Evolutionary conservation across 2,329 filamentous ascomycete species (phyloP), one percentile per base, ranked within the genome.

Genomic region (Aspergillus transmontanensis): DNA sequence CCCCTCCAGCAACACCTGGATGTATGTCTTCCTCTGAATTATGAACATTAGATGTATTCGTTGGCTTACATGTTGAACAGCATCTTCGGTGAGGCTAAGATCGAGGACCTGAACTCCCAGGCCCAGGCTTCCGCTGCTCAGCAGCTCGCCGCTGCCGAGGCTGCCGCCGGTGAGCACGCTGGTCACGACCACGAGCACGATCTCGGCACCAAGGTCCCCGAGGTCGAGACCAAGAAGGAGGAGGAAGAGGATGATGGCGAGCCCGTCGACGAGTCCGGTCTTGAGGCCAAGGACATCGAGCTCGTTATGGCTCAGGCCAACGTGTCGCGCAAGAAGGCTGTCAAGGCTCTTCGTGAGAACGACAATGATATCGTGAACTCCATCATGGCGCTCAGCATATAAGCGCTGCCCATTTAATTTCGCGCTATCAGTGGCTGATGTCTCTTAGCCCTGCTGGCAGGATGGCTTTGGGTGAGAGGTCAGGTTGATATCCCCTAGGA

Each of bases 351-450:
- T 55, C 81, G 81, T 86, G 95, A 98, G 86, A 99, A 99, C 80
- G 94, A 98, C 84, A 97, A 98, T 78, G 95, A 99, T 80, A 99
- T 99, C 84, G 95, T 99, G 86, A 99, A 99, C 87, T 97, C 95
- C 75, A 99, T 99, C 85, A 99, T 99, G 95, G 94, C 94, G 73
- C 85, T 99, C 80, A 93, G 91, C 85, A 89, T 93, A 86, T 94
- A 71, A 79, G 67, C 65, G 68, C 66, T 63, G 62, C 57, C 59
- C 39, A 60, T 57, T 65, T 67, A 70, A 68, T 62, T 65, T 61
- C 60, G 65, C 57, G 63, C 65, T 61, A 58, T 66, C 66, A 68
- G 68, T 68, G 71, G 71, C 69, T 66, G 68, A 68, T 60, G 43
- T 66, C 39, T 62, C 66, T 67, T 66, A 66, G 66, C 57, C 61